Conservation (phyloP, 345 rosid species). For the Eucalyptus regnans region DNA sequence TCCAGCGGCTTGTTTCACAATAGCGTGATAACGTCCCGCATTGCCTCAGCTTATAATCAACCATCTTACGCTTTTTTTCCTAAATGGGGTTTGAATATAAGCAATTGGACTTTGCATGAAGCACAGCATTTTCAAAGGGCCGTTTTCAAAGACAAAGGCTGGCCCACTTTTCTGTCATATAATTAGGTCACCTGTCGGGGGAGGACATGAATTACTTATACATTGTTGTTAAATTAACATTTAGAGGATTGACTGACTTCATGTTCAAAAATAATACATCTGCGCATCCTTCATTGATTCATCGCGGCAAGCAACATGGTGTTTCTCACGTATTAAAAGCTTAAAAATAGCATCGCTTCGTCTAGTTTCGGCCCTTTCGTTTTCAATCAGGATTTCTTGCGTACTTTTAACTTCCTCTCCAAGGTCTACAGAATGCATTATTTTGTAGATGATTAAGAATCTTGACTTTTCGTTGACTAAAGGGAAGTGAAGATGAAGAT, state of each 20-base stretch:
- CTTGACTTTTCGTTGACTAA: background rate
- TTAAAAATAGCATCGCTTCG: background rate
- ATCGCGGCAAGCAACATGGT: background rate
- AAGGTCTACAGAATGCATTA: background rate
- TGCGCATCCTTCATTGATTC: background rate
- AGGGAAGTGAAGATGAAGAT: background rate
- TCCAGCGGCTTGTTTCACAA: background rate
- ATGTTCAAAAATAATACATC: background rate
- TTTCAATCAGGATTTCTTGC: background rate
- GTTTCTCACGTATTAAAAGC: background rate
- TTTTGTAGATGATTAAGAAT: background rate
- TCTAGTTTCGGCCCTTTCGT: background rate
- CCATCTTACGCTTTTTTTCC: background rate
- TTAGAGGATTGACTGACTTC: background rate
- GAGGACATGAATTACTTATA: background rate
- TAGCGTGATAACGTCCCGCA: background rate
- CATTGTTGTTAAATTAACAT: background rate
- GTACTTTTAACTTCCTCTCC: background rate
- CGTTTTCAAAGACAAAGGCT: background rate
- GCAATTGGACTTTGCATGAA: background rate
- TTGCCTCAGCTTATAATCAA: background rate
- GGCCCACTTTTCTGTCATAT: background rate
- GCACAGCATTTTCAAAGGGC: background rate
- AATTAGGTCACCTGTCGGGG: background rate
- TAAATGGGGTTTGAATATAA: background rate